phyloP scores from a whole-genome alignment of 345 rosid species.

The Excoecaria agallocha region DNA sequence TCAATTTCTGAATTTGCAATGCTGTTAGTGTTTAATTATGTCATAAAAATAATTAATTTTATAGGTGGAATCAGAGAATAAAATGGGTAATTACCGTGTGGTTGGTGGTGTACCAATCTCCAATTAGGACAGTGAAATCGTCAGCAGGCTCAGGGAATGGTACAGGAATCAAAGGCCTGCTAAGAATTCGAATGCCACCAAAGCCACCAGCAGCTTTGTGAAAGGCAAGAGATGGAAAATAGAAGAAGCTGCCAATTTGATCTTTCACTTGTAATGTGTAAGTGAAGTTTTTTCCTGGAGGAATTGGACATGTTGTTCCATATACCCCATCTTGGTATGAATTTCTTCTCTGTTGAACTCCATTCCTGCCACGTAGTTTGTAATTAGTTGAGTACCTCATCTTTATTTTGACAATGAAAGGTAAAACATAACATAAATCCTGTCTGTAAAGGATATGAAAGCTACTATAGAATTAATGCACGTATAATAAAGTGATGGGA shows the following conservation, averaged over 20 bases:
- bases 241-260: conserved; percentile 87
- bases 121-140: conserved; percentile 73
- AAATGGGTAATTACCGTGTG: conserved; percentile 46
- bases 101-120: conserved; percentile 73
- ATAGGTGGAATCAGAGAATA: not conserved
- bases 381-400: too few species aligned
- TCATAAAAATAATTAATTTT: too few species aligned
- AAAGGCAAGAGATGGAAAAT: conserved; percentile 87
- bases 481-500: too few species aligned
- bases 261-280: conserved; percentile 81
- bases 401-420: too few species aligned
- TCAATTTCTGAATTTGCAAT: conserved; percentile 43
- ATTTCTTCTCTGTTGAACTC: conserved; percentile 80
- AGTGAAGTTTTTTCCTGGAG: conserved; percentile 79
- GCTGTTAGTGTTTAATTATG: too few species aligned
- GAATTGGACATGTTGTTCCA: conserved; percentile 92
- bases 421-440: too few species aligned
- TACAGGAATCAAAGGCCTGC: conserved; percentile 80
- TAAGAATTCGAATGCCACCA: conserved; percentile 75
- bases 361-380: conserved; percentile 47
- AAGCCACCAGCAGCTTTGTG: conserved; percentile 95
- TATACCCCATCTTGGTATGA: conserved; percentile 74
- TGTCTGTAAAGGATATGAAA: not conserved
- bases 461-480: not conserved
- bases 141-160: conserved; percentile 80